These are phyloP conservation scores for Aethionema arabicum DNA, from an alignment of 345 rosid species.

Conservation along the genomic window DNA sequence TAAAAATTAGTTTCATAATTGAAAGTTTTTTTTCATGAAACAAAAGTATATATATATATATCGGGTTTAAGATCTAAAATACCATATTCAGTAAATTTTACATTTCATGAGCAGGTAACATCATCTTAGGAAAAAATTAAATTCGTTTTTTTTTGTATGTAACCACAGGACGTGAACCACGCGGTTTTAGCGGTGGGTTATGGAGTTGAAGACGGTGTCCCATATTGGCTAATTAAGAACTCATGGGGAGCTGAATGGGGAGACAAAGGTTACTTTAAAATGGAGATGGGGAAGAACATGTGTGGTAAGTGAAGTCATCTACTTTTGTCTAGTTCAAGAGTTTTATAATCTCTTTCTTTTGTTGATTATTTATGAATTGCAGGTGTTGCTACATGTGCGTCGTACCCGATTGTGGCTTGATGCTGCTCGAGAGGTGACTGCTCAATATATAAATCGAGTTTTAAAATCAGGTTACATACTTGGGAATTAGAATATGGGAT, in stretches of 20 bases:
- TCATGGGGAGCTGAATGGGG: conserved; percentile 92
- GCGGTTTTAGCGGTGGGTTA: conserved; percentile 94
- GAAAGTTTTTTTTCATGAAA: no score
- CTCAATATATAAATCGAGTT: conserved; percentile 6
- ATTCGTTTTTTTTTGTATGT: background rate
- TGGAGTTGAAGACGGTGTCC: conserved; percentile 77
- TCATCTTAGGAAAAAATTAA: background rate
- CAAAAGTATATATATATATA: no score
- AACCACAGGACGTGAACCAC: conserved; percentile 90
- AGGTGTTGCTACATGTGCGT: conserved; percentile 96
- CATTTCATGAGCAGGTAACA: background rate
- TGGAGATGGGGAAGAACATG: conserved; percentile 95
- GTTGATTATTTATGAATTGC: conserved; percentile 29
- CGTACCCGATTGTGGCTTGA: conserved; percentile 75
- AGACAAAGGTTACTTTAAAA: conserved; percentile 84
- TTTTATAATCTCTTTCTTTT: background rate
- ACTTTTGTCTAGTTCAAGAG: no score
- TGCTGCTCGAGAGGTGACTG: conserved; percentile 18
- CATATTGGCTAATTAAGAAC: conserved; percentile 92
- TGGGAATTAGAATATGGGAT: conserved; percentile 17
- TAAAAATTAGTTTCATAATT: no score
- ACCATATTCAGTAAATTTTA: no score
- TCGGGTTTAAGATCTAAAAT: no score
- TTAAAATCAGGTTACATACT: conserved; percentile 7
- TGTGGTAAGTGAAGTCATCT: conserved; percentile 66